phyloP scores from a whole-genome alignment of 176 grass and related monocot genomes.

The Eragrostis curvula region DNA sequence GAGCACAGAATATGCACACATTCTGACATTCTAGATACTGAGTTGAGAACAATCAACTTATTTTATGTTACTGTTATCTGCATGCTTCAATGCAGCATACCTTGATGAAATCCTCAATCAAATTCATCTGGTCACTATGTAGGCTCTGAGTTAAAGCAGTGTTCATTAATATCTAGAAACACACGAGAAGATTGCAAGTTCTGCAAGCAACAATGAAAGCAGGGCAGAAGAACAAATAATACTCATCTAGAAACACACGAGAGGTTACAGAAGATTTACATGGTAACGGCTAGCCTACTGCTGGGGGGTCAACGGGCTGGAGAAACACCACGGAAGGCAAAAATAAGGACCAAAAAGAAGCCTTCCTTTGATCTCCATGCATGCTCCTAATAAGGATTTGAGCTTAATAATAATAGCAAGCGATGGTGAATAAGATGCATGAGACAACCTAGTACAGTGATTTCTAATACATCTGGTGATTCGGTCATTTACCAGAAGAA shows the following conservation, averaged over 20 bases:
- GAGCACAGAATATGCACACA: constrained; percentile 39
- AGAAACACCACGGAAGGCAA: constrained; percentile 54
- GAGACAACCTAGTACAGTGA: constrained; percentile 19
- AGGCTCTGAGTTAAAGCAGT: constrained; percentile 42
- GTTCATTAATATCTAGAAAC: constrained; percentile 47
- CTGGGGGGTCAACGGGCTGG: constrained; percentile 43
- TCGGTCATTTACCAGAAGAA: constrained; percentile 53
- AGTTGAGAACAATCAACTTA: constrained; percentile 10
- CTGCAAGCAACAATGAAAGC: constrained; percentile 47
- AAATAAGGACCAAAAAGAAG: constrained; percentile 53
- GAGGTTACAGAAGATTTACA: constrained; percentile 58
- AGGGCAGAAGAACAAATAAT: constrained; percentile 33
- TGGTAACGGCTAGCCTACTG: constrained; percentile 51
- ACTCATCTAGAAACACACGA: too few relatives aligned
- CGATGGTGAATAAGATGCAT: constrained; percentile 25
- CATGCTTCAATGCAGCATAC: constrained; percentile 14
- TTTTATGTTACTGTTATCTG: constrained; percentile 34
- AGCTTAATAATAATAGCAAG: constrained; percentile 18
- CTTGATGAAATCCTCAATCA: constrained; percentile 31
- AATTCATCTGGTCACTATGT: constrained; percentile 40
- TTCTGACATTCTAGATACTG: constrained; percentile 42
- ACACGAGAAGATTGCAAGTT: constrained; percentile 39
- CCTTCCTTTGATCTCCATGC: constrained; percentile 50
- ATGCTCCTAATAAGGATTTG: constrained; percentile 50
- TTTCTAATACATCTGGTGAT: constrained; percentile 43